Evolutionary conservation across 805 yeast genomes (phyloP).

Genomic region (Myxozyma monticola): DNA sequence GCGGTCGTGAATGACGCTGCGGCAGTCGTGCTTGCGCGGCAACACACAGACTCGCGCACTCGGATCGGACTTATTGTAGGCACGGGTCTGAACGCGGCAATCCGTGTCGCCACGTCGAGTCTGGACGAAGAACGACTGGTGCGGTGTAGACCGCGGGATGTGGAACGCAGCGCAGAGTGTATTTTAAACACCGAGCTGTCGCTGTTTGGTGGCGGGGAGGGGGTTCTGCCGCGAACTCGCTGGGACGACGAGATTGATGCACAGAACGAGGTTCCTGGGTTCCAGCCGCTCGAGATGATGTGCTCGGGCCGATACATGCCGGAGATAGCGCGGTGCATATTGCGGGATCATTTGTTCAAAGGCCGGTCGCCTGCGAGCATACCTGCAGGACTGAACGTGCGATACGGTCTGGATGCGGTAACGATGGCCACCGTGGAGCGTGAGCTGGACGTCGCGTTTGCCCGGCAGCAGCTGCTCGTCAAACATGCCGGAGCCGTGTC

Average conservation of each 20-base stretch:
- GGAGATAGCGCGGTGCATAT: conserved; percentile 70
- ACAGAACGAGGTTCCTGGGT: conserved; percentile 67
- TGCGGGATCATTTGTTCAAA: conserved; percentile 62
- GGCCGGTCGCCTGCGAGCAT: conserved; percentile 1
- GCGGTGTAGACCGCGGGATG: conserved; percentile 40
- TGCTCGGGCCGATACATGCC: conserved; percentile 89
- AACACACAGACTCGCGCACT: conserved; percentile 56
- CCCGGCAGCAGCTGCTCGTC: conserved; percentile 30
- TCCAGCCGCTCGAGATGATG: conserved; percentile 83
- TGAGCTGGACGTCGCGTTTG: conserved; percentile 27
- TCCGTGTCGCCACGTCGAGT: conserved; percentile 69
- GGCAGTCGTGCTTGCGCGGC: conserved; percentile 78
- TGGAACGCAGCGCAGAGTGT: conserved; percentile 44
- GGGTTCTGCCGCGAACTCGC: conserved; percentile 71
- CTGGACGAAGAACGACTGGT: conserved; percentile 64
- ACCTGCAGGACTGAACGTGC: conserved; percentile 33
- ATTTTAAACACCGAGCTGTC: conserved; percentile 92
- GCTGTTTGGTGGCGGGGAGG: conserved; percentile 66
- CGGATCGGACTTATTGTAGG: conserved; percentile 85
- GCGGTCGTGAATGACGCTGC: conserved; percentile 91
- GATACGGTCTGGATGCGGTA: conserved; percentile 33
- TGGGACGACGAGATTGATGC: conserved; percentile 71
- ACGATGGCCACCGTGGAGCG: conserved; percentile 36
- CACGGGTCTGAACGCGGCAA: conserved; percentile 79
- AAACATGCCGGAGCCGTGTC: conserved; percentile 21